phyloP scores from a whole-genome alignment of 2,329 filamentous ascomycete genomes.

The Daldinia sp. region DNA sequence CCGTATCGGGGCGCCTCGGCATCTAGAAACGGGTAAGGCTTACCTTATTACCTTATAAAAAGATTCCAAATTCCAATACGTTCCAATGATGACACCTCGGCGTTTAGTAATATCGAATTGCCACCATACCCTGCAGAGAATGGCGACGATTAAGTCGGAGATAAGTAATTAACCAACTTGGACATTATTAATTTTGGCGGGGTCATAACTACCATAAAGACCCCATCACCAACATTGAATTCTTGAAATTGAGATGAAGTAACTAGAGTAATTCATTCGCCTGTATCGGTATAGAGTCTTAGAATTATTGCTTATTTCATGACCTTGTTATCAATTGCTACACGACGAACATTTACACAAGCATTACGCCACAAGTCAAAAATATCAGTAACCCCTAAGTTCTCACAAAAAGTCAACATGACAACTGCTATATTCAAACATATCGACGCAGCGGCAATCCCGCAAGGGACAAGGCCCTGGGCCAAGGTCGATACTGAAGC shows the following conservation, averaged over 20 bases:
- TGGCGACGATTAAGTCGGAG: not conserved
- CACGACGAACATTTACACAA: constrained; percentile 32
- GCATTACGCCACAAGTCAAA: constrained; percentile 10
- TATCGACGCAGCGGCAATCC: constrained; percentile 66
- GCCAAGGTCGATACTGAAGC: constrained; percentile 72
- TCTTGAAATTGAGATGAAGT: not conserved
- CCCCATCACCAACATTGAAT: not conserved
- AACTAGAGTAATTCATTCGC: not conserved
- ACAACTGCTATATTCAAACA: constrained; percentile 71
- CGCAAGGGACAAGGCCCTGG: constrained; percentile 66
- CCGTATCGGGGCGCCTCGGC: constrained; percentile 25
- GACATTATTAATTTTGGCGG: constrained; percentile 13
- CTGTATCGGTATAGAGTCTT: not conserved
- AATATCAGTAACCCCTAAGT: not conserved
- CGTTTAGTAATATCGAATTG: constrained; percentile 14
- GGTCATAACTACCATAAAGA: constrained; percentile 9
- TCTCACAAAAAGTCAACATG: constrained; percentile 57
- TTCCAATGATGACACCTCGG: constrained; percentile 33
- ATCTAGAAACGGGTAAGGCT: constrained; percentile 10
- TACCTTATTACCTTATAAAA: constrained; percentile 33
- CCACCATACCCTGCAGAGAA: constrained; percentile 13
- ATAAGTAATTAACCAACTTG: constrained; percentile 3
- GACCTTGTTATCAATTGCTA: constrained; percentile 24
- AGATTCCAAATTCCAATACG: constrained; percentile 8
- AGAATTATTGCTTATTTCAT: constrained; percentile 13